Evolutionary conservation across 768 basidiomycete genomes (phyloP), one percentile per base, ranked within the genome.

Genomic region (Lepiota brunneoincarnata): DNA sequence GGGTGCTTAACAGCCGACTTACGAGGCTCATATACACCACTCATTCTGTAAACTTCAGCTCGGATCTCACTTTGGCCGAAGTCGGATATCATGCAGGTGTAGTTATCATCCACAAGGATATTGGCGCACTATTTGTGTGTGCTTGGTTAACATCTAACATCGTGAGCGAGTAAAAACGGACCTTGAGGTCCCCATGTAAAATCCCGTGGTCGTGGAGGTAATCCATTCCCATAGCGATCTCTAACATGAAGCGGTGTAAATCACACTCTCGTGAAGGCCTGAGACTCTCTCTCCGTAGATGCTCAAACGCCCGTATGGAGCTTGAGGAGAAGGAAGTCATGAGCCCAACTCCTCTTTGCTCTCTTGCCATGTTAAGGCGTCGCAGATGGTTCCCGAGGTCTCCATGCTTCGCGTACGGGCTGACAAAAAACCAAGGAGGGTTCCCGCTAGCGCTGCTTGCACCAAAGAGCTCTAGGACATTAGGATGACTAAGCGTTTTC

Each of bases 11-110:
- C 14, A 15, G 23, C 7, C 12, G n/a, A 73, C 77, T 48, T 57
- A 84, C 81, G 72, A 56, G 72, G 72, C 14, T 69, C 70, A 2
- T 71, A 63, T 23, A 71, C 69, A 24, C 82, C 83, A 54, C 81
- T 86, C 1, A 89, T 74, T 35, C 81, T 76, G 58, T 76, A 84
- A 3, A 81, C 84, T 64, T 92, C 89, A 28, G 75, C 80, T 68
- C 86, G 88, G 75, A 93, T 84, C 68, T 89, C 86, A 60, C 82
- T 86, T 67, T 93, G 87, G 0, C 89, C 90, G 65, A 94, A 93
- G 61, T 93, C 90, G 20, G 88, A 83, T 47, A 93, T 83, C 38
- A 92, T 73, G 56, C 89, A 92, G 46, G 74, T 79, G 2, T 78
- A 74, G 5, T 75, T 70, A 56, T 89, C 83, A 58, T 88, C 81